phyloP scores from a whole-genome alignment of 305 asterid genomes.

The Solanum hybrid region DNA sequence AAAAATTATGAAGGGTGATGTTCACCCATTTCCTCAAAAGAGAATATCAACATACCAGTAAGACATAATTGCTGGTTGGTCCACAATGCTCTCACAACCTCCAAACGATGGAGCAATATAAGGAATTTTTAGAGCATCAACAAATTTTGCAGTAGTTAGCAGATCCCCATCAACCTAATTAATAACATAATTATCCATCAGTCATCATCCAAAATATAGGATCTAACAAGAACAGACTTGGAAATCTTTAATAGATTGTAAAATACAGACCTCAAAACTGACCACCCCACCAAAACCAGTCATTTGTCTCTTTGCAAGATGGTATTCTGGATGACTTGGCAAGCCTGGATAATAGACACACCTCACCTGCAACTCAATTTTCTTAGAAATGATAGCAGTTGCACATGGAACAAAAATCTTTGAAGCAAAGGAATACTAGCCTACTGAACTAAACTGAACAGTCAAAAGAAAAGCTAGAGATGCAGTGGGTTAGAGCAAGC shows the following conservation, averaged over 20 bases:
- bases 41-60: conserved; percentile 49
- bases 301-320: conserved; percentile 90
- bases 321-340: conserved; percentile 90
- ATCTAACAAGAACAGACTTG: neutral
- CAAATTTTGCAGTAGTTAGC: conserved; percentile 60
- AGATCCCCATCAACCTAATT: conserved; percentile 86
- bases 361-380: conserved; percentile 49
- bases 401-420: neutral
- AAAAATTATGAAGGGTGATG: neutral
- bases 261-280: conserved; percentile 80
- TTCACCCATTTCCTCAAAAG: neutral
- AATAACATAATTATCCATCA: conserved; percentile 4
- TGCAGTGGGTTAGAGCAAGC: neutral
- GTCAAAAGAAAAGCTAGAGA: neutral
- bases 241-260: neutral
- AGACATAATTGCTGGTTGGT: conserved; percentile 97
- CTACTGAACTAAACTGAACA: neutral
- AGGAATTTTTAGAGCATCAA: conserved; percentile 74
- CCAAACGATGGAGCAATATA: conserved; percentile 98
- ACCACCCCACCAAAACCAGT: conserved; percentile 96
- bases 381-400: neutral
- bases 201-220: neutral
- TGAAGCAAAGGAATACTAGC: neutral
- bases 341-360: conserved; percentile 92
- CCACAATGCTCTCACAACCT: conserved; percentile 95